Percentiles rank a stretch among this genome's conserved stretches.
Evolutionary conservation across 1,284 basidiomycete genomes (phyloP).

Genomic region (Cryptococcus floricola): DNA sequence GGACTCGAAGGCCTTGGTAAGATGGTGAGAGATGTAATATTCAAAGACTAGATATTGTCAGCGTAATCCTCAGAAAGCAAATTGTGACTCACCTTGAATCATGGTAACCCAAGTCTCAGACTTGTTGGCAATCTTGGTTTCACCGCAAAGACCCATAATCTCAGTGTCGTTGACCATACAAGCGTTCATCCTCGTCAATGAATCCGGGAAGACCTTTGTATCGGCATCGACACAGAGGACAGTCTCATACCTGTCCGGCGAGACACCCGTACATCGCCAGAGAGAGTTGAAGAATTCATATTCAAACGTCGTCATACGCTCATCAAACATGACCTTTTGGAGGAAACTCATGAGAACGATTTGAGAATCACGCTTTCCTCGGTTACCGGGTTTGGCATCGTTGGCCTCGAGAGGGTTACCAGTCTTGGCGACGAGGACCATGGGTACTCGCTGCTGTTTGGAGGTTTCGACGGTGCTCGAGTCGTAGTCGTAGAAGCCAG

Average conservation of each 20-base stretch:
- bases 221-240: constrained; percentile 98
- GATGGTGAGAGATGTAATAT: constrained; percentile 98
- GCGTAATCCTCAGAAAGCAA: constrained; percentile 18
- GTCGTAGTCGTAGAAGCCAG: constrained; percentile 96
- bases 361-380: constrained; percentile 97
- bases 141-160: constrained; percentile 98
- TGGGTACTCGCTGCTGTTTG: constrained; percentile 95
- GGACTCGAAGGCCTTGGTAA: constrained; percentile 98
- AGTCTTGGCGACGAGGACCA: constrained; percentile 89
- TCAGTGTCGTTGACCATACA: constrained; percentile 94
- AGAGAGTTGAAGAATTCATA: constrained; percentile 99
- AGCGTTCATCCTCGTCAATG: constrained; percentile 83
- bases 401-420: constrained; percentile 84
- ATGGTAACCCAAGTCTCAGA: constrained; percentile 95
- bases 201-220: constrained; percentile 95
- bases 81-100: constrained; percentile 67
- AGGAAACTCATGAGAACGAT: constrained; percentile 97
- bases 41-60: constrained; percentile 70
- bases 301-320: constrained; percentile 98
- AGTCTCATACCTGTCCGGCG: constrained; percentile 93
- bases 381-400: constrained; percentile 93
- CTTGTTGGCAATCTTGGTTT: constrained; percentile 99
- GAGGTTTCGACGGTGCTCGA: constrained; percentile 82
- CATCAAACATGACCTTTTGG: constrained; percentile 99
- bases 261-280: constrained; percentile 90